These are phyloP conservation scores for Trichoderma atroviride DNA, from an alignment of 2,329 filamentous ascomycete genomes.

Conservation along the genomic window DNA sequence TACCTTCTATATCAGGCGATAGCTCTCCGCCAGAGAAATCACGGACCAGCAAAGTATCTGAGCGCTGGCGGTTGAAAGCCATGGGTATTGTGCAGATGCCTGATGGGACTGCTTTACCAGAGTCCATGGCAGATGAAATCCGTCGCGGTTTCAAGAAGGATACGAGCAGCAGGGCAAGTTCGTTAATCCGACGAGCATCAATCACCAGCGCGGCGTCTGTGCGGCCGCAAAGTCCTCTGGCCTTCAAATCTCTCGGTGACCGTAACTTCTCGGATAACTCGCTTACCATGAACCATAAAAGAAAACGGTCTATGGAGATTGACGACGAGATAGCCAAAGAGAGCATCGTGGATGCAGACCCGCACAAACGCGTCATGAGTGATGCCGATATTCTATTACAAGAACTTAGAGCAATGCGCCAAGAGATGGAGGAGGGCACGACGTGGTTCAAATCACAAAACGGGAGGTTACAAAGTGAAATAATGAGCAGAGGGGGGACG, in stretches of 20 bases:
- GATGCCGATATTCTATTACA: constrained; percentile 45
- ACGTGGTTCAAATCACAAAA: constrained; percentile 52
- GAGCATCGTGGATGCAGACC: not conserved
- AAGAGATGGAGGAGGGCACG: constrained; percentile 51
- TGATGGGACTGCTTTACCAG: constrained; percentile 57
- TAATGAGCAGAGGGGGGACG: constrained; percentile 39
- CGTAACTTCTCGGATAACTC: constrained; percentile 2
- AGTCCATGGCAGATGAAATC: constrained; percentile 53
- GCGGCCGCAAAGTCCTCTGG: constrained; percentile 11
- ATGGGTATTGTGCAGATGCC: constrained; percentile 57
- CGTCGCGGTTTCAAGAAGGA: constrained; percentile 45
- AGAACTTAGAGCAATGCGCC: constrained; percentile 47
- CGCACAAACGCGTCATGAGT: constrained; percentile 47
- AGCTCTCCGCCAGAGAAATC: constrained; percentile 34
- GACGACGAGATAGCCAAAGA: constrained; percentile 16
- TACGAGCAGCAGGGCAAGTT: constrained; percentile 31
- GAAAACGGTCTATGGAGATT: constrained; percentile 32
- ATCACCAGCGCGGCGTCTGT: constrained; percentile 3
- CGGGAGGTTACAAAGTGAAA: constrained; percentile 45
- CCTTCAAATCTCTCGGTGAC: not conserved
- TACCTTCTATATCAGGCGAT: constrained; percentile 41
- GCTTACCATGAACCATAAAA: constrained; percentile 29
- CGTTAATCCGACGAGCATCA: constrained; percentile 34
- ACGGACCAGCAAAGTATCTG: constrained; percentile 44
- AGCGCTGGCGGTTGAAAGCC: constrained; percentile 51